These are phyloP conservation scores for Echria macrotheca DNA, from an alignment of 495 filamentous ascomycete species.

Conservation along the genomic window DNA sequence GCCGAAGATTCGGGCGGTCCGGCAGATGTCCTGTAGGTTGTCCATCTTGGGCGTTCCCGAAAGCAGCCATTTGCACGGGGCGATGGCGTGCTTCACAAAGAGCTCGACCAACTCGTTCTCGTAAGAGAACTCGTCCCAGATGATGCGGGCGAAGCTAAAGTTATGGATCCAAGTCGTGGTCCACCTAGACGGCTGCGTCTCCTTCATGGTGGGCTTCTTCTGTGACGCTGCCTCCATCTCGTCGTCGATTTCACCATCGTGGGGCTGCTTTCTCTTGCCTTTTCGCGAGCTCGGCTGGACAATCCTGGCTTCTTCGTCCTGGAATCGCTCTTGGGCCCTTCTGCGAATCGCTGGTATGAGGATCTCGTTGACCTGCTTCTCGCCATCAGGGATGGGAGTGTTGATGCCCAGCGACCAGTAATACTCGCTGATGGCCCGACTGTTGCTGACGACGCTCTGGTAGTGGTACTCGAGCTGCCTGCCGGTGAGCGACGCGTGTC, in stretches of 20 bases:
- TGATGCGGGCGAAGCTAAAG: constrained; percentile 56
- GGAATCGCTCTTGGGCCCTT: neutral
- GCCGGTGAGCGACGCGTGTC: constrained; percentile 19
- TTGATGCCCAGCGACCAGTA: neutral
- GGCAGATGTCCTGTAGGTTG: constrained; percentile 55
- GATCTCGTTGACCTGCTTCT: neutral
- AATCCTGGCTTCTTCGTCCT: neutral
- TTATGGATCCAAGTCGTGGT: constrained; percentile 43
- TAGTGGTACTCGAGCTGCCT: constrained; percentile 4
- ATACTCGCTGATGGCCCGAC: neutral
- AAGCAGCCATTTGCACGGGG: constrained; percentile 58
- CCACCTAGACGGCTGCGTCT: neutral
- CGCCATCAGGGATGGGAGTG: neutral
- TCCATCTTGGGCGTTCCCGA: constrained; percentile 60
- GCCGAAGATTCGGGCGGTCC: constrained; percentile 50
- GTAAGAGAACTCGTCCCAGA: constrained; percentile 68
- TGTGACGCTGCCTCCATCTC: neutral
- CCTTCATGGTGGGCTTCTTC: neutral
- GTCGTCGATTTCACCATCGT: neutral
- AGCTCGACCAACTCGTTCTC: constrained; percentile 26
- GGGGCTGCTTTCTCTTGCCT: neutral
- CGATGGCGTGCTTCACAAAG: constrained; percentile 36
- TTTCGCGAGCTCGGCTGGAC: neutral
- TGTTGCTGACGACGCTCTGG: neutral
- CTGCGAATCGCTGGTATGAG: neutral